These are phyloP conservation scores for Penicillium mononematosum DNA, from an alignment of 495 filamentous ascomycete genomes.

Conservation along the genomic window DNA sequence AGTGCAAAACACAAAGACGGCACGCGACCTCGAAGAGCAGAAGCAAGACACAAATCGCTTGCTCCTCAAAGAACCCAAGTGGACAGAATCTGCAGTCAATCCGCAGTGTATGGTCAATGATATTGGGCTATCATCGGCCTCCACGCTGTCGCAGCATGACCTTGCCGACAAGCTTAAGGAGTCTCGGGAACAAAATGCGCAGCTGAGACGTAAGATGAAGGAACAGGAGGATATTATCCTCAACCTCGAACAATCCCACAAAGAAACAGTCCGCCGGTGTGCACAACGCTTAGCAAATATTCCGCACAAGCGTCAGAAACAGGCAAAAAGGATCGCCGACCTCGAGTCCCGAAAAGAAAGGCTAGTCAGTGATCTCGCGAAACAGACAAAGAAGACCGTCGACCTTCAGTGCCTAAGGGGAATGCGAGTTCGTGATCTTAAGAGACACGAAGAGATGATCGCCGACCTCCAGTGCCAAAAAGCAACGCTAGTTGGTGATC, in stretches of 20 bases:
- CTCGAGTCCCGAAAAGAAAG: not conserved
- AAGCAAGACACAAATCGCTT: not conserved
- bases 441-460: not conserved
- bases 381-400: not conserved
- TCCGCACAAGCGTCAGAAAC: not conserved
- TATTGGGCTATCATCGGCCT: not conserved
- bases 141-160: too few species aligned
- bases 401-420: not conserved
- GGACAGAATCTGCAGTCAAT: not conserved
- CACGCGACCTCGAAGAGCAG: not conserved
- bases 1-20: not conserved
- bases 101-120: not conserved
- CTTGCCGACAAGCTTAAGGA: not conserved
- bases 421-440: not conserved
- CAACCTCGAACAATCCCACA: not conserved
- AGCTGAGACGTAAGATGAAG: not conserved
- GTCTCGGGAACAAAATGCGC: not conserved
- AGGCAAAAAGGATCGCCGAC: not conserved
- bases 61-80: not conserved
- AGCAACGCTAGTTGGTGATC: not conserved
- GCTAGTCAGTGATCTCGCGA: not conserved
- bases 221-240: not conserved
- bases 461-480: not conserved
- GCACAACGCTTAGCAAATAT: not conserved
- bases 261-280: too few species aligned